Percentiles rank a stretch among this genome's conserved stretches.
phyloP scores from a whole-genome alignment of 345 rosid species.

The Boechera divaricarpa region DNA sequence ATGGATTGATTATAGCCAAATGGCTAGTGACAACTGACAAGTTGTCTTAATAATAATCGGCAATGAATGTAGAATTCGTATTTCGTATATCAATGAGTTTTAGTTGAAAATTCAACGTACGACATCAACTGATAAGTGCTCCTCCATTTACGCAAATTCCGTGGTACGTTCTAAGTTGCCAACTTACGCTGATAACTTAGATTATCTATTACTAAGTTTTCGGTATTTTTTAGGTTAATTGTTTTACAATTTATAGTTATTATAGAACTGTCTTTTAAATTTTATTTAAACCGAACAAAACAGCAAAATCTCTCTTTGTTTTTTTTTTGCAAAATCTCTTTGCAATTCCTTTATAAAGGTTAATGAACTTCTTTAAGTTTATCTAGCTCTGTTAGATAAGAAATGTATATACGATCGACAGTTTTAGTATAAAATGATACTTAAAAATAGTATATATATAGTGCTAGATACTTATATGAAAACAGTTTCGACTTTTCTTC shows the following conservation, averaged over 20 bases:
- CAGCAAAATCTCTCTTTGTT: background rate
- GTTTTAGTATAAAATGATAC: no score
- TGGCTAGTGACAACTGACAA: constrained; percentile 7
- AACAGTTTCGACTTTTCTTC: constrained; percentile 5
- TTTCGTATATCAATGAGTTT: background rate
- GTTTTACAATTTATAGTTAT: background rate
- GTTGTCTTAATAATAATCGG: constrained; percentile 26
- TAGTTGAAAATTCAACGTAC: constrained; percentile 38
- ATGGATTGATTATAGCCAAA: background rate
- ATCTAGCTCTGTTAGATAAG: no score
- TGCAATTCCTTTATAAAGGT: no score
- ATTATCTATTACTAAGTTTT: background rate
- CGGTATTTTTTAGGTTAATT: constrained; percentile 30
- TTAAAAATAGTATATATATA: no score
- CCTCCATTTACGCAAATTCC: constrained; percentile 40
- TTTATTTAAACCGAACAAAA: background rate
- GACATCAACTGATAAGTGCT: constrained; percentile 39
- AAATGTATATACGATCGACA: no score
- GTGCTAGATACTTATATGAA: no score
- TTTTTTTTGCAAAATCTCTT: background rate
- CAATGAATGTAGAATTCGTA: constrained; percentile 5
- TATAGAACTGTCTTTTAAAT: background rate
- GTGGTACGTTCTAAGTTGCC: constrained; percentile 44
- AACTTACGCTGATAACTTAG: constrained; percentile 8
- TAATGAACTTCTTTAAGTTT: no score